Percentiles rank a stretch among this genome's conserved stretches.
Evolutionary conservation across 768 basidiomycete species (phyloP).

Genomic region (Pisolithus orientalis): DNA sequence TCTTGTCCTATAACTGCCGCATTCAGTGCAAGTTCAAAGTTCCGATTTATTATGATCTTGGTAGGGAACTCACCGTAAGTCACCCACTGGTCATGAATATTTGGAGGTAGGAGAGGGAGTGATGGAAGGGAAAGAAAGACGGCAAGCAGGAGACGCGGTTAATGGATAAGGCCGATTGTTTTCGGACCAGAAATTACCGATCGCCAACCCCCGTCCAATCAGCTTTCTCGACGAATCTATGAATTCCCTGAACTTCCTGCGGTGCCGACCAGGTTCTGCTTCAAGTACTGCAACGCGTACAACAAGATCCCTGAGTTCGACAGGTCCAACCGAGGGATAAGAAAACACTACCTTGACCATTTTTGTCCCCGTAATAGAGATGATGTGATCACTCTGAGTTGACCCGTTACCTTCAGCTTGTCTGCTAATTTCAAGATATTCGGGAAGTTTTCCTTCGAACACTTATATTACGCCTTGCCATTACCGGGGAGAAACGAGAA

Average conservation of each 20-base stretch:
- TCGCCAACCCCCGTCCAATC: constrained; percentile 18
- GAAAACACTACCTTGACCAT: constrained; percentile 24
- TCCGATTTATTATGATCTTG: too few species aligned
- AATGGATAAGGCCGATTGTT: too few species aligned
- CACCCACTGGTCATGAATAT: too few species aligned
- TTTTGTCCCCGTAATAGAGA: constrained; percentile 37
- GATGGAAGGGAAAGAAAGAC: too few species aligned
- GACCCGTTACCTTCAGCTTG: constrained; percentile 27
- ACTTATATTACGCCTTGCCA: constrained; percentile 12
- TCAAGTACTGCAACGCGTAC: constrained; percentile 29
- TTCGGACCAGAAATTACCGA: constrained; percentile 10
- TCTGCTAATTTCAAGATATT: constrained; percentile 36
- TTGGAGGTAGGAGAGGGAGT: too few species aligned
- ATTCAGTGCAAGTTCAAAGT: too few species aligned
- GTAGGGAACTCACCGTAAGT: too few species aligned
- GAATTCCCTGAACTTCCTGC: constrained; percentile 33
- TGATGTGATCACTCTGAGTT: constrained; percentile 31
- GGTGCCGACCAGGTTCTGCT: constrained; percentile 38
- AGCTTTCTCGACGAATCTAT: constrained; percentile 29
- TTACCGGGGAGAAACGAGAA: not conserved
- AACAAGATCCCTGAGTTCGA: not conserved
- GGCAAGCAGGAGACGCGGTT: too few species aligned
- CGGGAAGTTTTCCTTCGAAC: constrained; percentile 38
- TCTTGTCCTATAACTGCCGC: too few species aligned
- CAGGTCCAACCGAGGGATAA: not conserved